Evolutionary conservation across 2,329 filamentous ascomycete species (phyloP), one percentile per base, ranked within the genome.

Genomic region (Ilyonectria robusta): DNA sequence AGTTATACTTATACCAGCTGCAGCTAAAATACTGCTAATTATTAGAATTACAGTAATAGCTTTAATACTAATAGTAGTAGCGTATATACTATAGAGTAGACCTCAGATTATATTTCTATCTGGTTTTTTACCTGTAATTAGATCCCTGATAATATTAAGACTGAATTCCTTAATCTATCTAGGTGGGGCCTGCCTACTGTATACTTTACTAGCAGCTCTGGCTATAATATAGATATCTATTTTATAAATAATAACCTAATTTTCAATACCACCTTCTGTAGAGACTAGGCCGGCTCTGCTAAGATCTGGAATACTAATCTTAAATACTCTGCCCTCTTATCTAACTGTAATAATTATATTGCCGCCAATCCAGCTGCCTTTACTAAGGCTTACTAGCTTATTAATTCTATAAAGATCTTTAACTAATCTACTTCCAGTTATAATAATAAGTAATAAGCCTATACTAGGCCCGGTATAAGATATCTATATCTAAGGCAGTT

Each of bases 221-320:
- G 84, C 62, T 98, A 95, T 81, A 83, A 95, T 72, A 92, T 97
- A 70, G 84, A 90, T 67, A 71, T 81, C 1, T 87, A 91, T 79
- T 97, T 98, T 83, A 83, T 83, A 66, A 81, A 92, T 66, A 88
- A 97, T 83, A 88, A 91, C 73, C 90, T 98, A 70, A 88, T 95
- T 70, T 91, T 96, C 80, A 89, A 95, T 81, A 96, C 91, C 1
- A 93, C 92, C 7, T 94, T 97, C 79, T 98, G 95, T 80, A 95
- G 95, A 21, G 89, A 92, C 76, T 97, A 94, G 94, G 94, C 94
- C 8, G 93, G 93, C 23, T 78, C 83, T 46, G 64, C 72, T 13
- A 62, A 70, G 5, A 89, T 91, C 40, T 97, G 92, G 91, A 75
- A 76, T 54, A 76, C 79, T 35, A 85, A 90, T 66, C 68, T 80